These are phyloP conservation scores for Thuja plicata DNA, from an alignment of 83 land plant genomes.

Conservation along the genomic window DNA sequence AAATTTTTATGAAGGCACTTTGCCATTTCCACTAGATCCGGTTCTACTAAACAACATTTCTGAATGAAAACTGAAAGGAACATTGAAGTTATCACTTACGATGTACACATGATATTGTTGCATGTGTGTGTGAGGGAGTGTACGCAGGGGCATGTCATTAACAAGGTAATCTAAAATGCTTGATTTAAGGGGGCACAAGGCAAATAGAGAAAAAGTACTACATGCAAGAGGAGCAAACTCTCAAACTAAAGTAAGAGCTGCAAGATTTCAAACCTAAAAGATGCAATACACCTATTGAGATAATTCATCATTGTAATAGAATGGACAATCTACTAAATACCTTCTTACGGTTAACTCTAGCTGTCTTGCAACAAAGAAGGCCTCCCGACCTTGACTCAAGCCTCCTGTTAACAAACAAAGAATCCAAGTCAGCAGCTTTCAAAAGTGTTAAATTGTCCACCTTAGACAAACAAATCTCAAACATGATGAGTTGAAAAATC, in stretches of 20 bases:
- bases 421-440: slow-evolving; percentile 10
- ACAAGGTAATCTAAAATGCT: background rate
- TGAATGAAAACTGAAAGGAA: background rate
- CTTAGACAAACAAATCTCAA: background rate
- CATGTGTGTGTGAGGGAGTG: background rate
- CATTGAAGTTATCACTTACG: background rate
- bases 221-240: background rate
- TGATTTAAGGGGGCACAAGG: background rate
- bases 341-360: slow-evolving; percentile 29
- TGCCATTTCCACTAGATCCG: background rate
- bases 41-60: background rate
- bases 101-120: background rate
- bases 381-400: slow-evolving; percentile 60
- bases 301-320: background rate
- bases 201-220: background rate
- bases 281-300: background rate
- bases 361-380: slow-evolving; percentile 51
- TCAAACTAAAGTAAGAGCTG: background rate
- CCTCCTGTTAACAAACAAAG: slow-evolving; percentile 34
- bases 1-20: background rate
- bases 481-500: background rate
- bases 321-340: slow-evolving; percentile 15
- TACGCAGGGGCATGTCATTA: background rate
- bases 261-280: background rate
- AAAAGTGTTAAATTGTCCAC: background rate